Conservation (phyloP, 2,329 filamentous ascomycete species). For the Aspergillus felis region DNA sequence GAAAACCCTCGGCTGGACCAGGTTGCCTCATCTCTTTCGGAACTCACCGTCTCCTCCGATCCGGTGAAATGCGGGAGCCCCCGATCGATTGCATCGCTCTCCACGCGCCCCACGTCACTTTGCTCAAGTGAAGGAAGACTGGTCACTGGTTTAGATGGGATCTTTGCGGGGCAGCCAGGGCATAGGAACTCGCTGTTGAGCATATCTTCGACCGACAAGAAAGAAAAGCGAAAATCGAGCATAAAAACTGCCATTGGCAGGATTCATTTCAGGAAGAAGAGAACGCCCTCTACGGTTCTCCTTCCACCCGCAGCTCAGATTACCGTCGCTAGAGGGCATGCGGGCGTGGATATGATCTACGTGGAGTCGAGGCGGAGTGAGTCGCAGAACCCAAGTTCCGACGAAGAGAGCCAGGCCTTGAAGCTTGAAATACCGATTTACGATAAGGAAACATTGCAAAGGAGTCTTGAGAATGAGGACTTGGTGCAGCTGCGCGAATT, state of each 20-base stretch:
- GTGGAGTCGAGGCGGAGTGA: slow-evolving; percentile 20
- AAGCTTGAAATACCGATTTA: slow-evolving; percentile 32
- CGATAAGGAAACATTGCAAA: slow-evolving; percentile 31
- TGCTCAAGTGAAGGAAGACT: slow-evolving; percentile 33
- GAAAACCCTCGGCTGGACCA: slow-evolving; percentile 26
- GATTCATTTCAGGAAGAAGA: slow-evolving; percentile 34
- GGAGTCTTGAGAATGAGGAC: slow-evolving; percentile 32
- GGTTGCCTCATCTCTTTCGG: slow-evolving; percentile 28
- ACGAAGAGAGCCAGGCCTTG: slow-evolving; percentile 16
- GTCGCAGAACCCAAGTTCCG: slow-evolving; percentile 3
- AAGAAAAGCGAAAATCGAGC: slow-evolving; percentile 28
- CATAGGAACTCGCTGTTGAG: slow-evolving; percentile 27
- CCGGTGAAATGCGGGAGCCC: slow-evolving; percentile 29
- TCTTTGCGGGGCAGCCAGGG: slow-evolving; percentile 11
- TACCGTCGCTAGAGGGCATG: slow-evolving; percentile 21
- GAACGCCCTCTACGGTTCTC: slow-evolving; percentile 25
- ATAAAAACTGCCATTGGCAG: slow-evolving; percentile 33
- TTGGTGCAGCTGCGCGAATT: slow-evolving; percentile 27
- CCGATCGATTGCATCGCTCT: slow-evolving; percentile 36
- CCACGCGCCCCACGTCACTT: slow-evolving; percentile 38
- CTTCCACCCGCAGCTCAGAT: slow-evolving; percentile 28
- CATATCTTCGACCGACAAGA: slow-evolving; percentile 24
- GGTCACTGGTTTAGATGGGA: slow-evolving; percentile 12
- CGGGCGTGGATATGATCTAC: slow-evolving; percentile 33
- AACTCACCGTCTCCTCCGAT: slow-evolving; percentile 29